Percentiles rank a stretch among this genome's conserved stretches.
Evolutionary conservation across 2,329 filamentous ascomycete species (phyloP).

Genomic region (Xylaria sp.): DNA sequence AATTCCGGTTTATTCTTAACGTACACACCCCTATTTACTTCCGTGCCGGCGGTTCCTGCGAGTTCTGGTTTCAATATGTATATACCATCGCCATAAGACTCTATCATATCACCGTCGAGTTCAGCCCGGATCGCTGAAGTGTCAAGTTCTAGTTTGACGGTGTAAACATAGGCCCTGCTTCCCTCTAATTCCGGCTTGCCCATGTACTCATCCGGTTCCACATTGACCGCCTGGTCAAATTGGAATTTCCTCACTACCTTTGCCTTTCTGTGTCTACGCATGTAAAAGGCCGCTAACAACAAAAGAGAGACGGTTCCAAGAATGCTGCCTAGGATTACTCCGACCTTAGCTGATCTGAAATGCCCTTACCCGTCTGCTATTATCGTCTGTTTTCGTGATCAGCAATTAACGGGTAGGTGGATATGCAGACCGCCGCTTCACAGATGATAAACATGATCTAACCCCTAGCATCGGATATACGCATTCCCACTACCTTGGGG

Average conservation of each 20-base stretch:
- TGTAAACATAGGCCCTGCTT: conserved; percentile 5
- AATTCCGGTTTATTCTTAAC: conserved; percentile 14
- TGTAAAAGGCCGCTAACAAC: background rate
- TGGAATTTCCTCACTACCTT: background rate
- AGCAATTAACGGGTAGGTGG: too few relatives aligned
- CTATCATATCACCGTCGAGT: background rate
- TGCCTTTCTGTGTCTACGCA: background rate
- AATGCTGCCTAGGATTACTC: background rate
- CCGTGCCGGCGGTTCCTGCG: background rate
- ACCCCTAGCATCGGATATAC: too few relatives aligned
- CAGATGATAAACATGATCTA: too few relatives aligned
- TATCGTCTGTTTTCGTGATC: too few relatives aligned
- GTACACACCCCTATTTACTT: conserved; percentile 5
- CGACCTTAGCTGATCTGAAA: too few relatives aligned
- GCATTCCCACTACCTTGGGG: too few relatives aligned
- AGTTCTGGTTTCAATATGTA: conserved; percentile 13
- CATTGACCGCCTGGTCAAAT: too few relatives aligned
- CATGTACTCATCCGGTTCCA: background rate
- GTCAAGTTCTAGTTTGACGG: conserved; percentile 7
- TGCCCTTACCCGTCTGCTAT: too few relatives aligned
- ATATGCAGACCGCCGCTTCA: too few relatives aligned
- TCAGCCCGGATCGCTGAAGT: background rate
- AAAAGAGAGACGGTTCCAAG: background rate
- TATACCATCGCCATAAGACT: background rate
- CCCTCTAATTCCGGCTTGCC: conserved; percentile 13